Base-by-base conservation (phyloP, 805 yeast genomes). In the Lipomyces sp. region DNA sequence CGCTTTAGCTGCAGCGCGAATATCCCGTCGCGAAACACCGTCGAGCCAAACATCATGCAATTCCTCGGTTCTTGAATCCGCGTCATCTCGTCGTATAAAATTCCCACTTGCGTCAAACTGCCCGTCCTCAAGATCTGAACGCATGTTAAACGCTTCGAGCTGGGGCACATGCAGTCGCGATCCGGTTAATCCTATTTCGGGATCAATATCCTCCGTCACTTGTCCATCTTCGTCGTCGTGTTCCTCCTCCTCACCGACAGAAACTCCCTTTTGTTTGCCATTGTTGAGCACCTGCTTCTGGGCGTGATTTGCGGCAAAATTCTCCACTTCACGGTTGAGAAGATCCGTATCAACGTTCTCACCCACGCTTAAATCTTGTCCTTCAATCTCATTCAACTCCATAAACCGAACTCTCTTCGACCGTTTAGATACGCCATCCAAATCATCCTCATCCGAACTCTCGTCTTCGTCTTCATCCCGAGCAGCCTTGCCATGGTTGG, bases 141-240 rank as follows among this genome's bases (percentile, higher is more conserved):
- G 76, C 55, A 90, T 75, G 73, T 85, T 83, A 76, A 90, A 90
- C 0, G 90, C 84, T 65, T 89, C 93, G 2, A 90, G 66, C 66
- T 83, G 82, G 0, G 87, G 79, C 53, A 73, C 75, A 58, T 66
- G 65, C 30, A 53, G 32, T 33, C 62, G 53, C 11, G 67, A 34
- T 24, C 72, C 69, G 10, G 59, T 42, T 3, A 57, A 67, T 15
- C 67, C 71, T 32, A 60, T 63, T 53, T 69, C 72, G 35, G 64
- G 69, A 42, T 70, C 73, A 30, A 62, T 39, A 11, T 62, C 66
- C 53, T 69, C 71, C 4, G 53, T 60, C 4, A 53, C 65, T 13
- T 48, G 42, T 11, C 35, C 70, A 8, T 53, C 60, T 6, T 59
- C 73, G 11, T 69, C 60, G n/a, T 69, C 72, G 5, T 35, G 55